Evolutionary conservation across 2,329 filamentous ascomycete genomes (phyloP).

Genomic region (Pleomassaria siparia): DNA sequence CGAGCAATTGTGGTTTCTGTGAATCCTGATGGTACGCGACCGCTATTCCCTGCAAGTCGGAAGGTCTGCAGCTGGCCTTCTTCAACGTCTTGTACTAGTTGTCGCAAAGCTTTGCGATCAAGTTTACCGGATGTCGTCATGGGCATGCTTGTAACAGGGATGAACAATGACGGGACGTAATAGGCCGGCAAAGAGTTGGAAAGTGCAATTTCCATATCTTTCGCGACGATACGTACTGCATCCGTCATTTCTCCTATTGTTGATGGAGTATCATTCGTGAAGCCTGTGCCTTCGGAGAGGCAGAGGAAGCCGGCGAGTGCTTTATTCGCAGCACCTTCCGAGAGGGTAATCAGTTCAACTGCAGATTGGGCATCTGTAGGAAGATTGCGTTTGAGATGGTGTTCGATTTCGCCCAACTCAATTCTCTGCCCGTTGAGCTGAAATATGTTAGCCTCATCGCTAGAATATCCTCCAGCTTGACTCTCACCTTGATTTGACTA

Average conservation of each 20-base stretch:
- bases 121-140: slow-evolving; percentile 48
- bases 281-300: slow-evolving; percentile 12
- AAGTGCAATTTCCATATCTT: slow-evolving; percentile 28
- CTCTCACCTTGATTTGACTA: slow-evolving; percentile 36
- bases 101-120: slow-evolving; percentile 44
- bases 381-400: slow-evolving; percentile 43
- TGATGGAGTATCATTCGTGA: slow-evolving; percentile 27
- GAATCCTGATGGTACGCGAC: slow-evolving; percentile 26
- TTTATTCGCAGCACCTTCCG: slow-evolving; percentile 25
- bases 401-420: slow-evolving; percentile 50
- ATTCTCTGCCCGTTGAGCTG: slow-evolving; percentile 49
- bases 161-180: slow-evolving; percentile 49
- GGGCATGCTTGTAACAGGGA: slow-evolving; percentile 46
- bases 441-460: neutral
- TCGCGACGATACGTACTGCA: slow-evolving; percentile 18
- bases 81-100: slow-evolving; percentile 37
- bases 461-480: neutral
- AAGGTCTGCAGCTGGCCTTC: slow-evolving; percentile 26
- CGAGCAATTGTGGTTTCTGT: slow-evolving; percentile 24
- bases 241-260: slow-evolving; percentile 25
- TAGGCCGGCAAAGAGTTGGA: slow-evolving; percentile 41
- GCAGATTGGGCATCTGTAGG: slow-evolving; percentile 43
- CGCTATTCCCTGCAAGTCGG: slow-evolving; percentile 33
- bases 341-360: slow-evolving; percentile 45
- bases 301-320: slow-evolving; percentile 34